A percentile compares a stretch with the other conserved stretches of the same genome.
Evolutionary conservation across 768 basidiomycete species (phyloP).

Genomic region (Ramaria sp.): DNA sequence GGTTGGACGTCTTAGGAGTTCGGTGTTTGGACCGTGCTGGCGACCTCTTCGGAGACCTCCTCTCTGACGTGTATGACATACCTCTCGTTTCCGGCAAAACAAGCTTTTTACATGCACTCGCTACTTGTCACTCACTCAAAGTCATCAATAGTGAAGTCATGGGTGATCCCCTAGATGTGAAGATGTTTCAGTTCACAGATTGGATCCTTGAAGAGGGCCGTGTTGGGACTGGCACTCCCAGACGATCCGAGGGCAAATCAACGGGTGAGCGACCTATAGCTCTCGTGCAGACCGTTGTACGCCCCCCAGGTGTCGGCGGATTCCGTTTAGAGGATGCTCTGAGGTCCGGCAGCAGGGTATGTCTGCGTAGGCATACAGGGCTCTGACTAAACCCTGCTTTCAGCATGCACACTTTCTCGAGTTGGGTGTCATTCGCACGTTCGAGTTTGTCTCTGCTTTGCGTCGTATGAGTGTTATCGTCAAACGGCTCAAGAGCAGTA

Average conservation of each 20-base stretch:
- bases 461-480: constrained; percentile 97
- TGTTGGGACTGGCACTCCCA: constrained; percentile 40
- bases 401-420: constrained; percentile 97
- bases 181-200: constrained; percentile 96
- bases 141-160: constrained; percentile 80
- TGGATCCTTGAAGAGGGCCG: constrained; percentile 95
- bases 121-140: constrained; percentile 94
- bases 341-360: constrained; percentile 69
- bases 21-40: constrained; percentile 69
- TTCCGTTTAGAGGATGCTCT: constrained; percentile 93
- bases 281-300: constrained; percentile 90
- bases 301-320: constrained; percentile 86
- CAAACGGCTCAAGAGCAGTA: constrained; percentile 83
- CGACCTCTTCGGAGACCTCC: constrained; percentile 81
- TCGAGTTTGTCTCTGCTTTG: constrained; percentile 90
- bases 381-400: constrained; percentile 6
- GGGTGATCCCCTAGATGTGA: constrained; percentile 91
- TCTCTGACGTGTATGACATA: constrained; percentile 79
- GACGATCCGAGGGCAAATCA: constrained; percentile 53
- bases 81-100: constrained; percentile 62
- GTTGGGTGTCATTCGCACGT: constrained; percentile 89
- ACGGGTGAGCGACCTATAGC: constrained; percentile 64
- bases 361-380: constrained; percentile 10
- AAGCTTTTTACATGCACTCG: constrained; percentile 81
- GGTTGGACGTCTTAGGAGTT: constrained; percentile 91